A percentile compares a stretch with the other conserved stretches of the same genome.
Evolutionary conservation across 202 grass and related monocot species (phyloP).

Genomic region (Zizania palustris): DNA sequence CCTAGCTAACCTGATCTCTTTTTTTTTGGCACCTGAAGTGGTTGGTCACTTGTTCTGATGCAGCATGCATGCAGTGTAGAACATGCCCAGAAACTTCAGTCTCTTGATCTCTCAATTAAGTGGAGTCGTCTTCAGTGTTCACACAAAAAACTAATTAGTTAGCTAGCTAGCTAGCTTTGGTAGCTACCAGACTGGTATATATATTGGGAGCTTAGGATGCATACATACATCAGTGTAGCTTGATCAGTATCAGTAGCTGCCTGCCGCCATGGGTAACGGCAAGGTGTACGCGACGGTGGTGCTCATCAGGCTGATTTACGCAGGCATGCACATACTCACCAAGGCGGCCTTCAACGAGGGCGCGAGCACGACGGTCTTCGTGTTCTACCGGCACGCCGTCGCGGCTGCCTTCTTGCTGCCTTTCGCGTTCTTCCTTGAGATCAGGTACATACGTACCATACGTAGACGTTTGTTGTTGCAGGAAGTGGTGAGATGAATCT

Average conservation of each 20-base stretch:
- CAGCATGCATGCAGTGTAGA: conserved; percentile 21
- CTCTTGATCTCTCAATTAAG: conserved; percentile 21
- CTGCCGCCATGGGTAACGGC: conserved; percentile 43
- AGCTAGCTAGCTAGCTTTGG: background rate
- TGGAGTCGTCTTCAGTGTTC: conserved; percentile 41
- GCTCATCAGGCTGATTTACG: conserved; percentile 65
- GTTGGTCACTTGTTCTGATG: conserved; percentile 24
- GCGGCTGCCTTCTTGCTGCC: conserved; percentile 62
- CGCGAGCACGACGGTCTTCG: conserved; percentile 68
- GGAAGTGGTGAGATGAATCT: too few relatives aligned
- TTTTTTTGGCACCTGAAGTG: conserved; percentile 18
- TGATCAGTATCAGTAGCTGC: background rate
- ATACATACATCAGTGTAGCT: background rate
- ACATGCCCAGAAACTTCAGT: conserved; percentile 49
- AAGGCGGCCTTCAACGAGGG: conserved; percentile 71
- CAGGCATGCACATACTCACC: conserved; percentile 65
- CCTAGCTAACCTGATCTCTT: conserved; percentile 4
- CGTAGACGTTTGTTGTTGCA: too few relatives aligned
- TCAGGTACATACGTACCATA: too few relatives aligned
- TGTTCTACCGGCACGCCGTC: conserved; percentile 70
- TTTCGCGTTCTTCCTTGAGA: conserved; percentile 62
- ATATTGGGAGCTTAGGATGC: background rate
- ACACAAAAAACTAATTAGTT: conserved; percentile 11
- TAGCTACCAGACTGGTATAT: conserved; percentile 22
- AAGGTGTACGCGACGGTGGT: conserved; percentile 57